phyloP scores from a whole-genome alignment of 2,329 filamentous ascomycete species.

The Penicillium sp. region DNA sequence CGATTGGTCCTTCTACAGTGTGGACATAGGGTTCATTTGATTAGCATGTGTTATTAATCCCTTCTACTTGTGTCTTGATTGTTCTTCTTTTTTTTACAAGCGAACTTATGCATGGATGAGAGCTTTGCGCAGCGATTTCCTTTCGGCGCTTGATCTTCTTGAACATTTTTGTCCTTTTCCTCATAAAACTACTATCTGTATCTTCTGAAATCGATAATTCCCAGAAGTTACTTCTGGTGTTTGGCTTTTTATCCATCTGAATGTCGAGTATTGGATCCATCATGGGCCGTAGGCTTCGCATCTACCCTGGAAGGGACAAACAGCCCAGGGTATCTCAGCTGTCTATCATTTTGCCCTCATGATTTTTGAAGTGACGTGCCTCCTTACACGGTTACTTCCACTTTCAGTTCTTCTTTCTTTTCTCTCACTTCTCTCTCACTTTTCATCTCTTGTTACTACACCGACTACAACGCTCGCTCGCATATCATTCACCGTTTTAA shows the following conservation, averaged over 20 bases:
- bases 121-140: conserved; percentile 16
- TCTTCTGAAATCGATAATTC: conserved; percentile 6
- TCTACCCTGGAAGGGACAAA: neutral
- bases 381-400: too few species aligned
- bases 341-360: too few species aligned
- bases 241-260: neutral
- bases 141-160: conserved; percentile 3
- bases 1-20: neutral
- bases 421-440: too few species aligned
- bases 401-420: too few species aligned
- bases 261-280: neutral
- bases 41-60: conserved; percentile 20
- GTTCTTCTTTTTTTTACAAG: conserved; percentile 13
- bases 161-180: neutral
- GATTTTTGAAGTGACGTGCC: too few species aligned
- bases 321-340: too few species aligned
- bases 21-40: conserved; percentile 1
- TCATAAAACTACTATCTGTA: conserved; percentile 1
- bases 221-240: conserved; percentile 3
- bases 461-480: too few species aligned
- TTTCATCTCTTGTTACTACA: too few species aligned
- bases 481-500: too few species aligned
- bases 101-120: conserved; percentile 25
- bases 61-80: neutral
- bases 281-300: neutral